Evolutionary conservation across 345 rosid species (phyloP).

Genomic region (Gossypium rotundifolium): DNA sequence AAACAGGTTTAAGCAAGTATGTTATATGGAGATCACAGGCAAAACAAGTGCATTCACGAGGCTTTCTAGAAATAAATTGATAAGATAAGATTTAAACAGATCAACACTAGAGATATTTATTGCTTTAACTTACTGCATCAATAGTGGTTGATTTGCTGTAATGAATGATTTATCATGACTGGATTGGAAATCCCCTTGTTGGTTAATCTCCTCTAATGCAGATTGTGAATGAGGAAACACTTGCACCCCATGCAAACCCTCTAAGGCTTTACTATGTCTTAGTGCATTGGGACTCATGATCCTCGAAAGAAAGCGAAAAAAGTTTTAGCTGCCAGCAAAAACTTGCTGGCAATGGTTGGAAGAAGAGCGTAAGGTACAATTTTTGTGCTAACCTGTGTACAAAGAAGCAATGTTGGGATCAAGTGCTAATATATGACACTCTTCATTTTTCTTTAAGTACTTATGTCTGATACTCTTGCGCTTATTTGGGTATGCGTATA

Average conservation of each 20-base stretch:
- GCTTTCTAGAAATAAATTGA: conserved; percentile 3
- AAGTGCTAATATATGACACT: neutral
- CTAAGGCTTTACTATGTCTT: conserved; percentile 50
- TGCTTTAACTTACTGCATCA: conserved; percentile 47
- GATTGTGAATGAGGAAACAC: conserved; percentile 68
- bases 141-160: conserved; percentile 43
- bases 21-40: neutral
- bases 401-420: neutral
- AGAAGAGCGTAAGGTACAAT: conserved; percentile 10
- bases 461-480: neutral
- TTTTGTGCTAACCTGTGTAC: conserved; percentile 21
- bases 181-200: conserved; percentile 39
- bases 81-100: conserved; percentile 9
- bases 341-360: neutral
- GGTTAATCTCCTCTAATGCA: conserved; percentile 37
- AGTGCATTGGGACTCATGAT: conserved; percentile 47
- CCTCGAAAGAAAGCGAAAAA: conserved; percentile 7
- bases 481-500: neutral
- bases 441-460: neutral
- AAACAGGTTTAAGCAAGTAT: conserved; percentile 13
- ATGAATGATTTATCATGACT: conserved; percentile 31
- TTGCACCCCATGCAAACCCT: conserved; percentile 72
- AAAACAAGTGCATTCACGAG: neutral
- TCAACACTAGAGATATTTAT: neutral
- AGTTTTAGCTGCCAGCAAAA: conserved; percentile 36